phyloP scores from a whole-genome alignment of 2,329 filamentous ascomycete genomes.

The Aspergillus caelatus region DNA sequence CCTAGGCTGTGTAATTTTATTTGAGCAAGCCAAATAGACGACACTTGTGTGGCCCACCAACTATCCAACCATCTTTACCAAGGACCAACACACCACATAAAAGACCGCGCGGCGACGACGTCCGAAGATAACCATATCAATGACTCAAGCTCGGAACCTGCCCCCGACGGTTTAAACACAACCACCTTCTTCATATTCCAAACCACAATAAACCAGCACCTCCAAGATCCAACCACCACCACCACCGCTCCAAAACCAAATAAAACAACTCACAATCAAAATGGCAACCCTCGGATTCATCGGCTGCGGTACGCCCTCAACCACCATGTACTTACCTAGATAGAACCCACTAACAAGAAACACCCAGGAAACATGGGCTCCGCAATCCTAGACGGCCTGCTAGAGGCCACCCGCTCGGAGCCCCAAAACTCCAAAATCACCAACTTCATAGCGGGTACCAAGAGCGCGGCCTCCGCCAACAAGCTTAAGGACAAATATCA shows the following conservation, averaged over 20 bases:
- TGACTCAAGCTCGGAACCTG: not conserved
- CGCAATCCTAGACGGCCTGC: conserved; percentile 37
- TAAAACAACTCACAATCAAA: not conserved
- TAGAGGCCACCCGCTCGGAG: conserved; percentile 27
- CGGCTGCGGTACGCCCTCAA: conserved; percentile 19
- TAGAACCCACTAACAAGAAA: not conserved
- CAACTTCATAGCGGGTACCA: conserved; percentile 45
- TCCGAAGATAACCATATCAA: not conserved
- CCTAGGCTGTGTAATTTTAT: no score
- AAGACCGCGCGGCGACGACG: not conserved
- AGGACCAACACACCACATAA: not conserved
- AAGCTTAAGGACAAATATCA: conserved; percentile 32
- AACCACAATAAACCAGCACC: not conserved
- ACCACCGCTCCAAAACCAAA: not conserved
- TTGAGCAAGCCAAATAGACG: no score
- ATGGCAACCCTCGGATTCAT: conserved; percentile 19
- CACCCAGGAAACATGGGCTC: conserved; percentile 41
- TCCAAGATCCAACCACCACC: not conserved
- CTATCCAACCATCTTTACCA: not conserved
- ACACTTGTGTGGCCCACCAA: not conserved
- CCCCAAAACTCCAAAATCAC: conserved; percentile 8
- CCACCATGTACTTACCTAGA: not conserved
- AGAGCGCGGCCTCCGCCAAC: conserved; percentile 39
- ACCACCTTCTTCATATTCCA: no score
- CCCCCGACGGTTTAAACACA: not conserved